Evolutionary conservation across 2,329 filamentous ascomycete species (phyloP).

Genomic region (Arthrobotrys conoides): DNA sequence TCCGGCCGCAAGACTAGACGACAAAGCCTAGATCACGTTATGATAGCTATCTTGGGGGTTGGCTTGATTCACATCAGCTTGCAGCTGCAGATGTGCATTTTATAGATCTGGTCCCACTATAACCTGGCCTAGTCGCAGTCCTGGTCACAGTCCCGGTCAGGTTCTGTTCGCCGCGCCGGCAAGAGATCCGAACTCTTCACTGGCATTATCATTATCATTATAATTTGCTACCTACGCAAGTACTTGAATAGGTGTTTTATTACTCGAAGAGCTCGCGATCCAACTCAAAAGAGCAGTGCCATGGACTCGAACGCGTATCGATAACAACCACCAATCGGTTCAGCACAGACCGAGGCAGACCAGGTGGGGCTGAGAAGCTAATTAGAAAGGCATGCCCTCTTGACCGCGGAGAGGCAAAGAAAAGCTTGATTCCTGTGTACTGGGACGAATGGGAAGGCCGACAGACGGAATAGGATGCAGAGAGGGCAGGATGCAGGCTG

Average conservation of each 20-base stretch:
- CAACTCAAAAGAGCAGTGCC: background rate
- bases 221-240: background rate
- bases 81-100: background rate
- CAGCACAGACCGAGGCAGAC: constrained; percentile 23
- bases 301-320: constrained; percentile 21
- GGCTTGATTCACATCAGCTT: constrained; percentile 44
- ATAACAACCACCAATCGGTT: constrained; percentile 17
- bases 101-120: background rate
- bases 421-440: constrained; percentile 47
- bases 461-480: constrained; percentile 28
- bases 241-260: background rate
- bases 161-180: constrained; percentile 13
- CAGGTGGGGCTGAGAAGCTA: constrained; percentile 35
- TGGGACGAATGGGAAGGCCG: constrained; percentile 32
- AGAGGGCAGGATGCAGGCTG: constrained; percentile 42
- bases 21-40: constrained; percentile 35
- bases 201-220: background rate
- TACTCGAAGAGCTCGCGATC: background rate
- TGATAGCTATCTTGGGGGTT: constrained; percentile 21
- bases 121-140: background rate
- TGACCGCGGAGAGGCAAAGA: constrained; percentile 19
- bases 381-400: constrained; percentile 10
- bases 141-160: background rate
- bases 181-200: constrained; percentile 8
- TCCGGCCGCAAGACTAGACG: constrained; percentile 14